These are phyloP conservation scores for Backusella liffmaniae DNA, from an alignment of 192 early-diverging fungal species.

Conservation along the genomic window DNA sequence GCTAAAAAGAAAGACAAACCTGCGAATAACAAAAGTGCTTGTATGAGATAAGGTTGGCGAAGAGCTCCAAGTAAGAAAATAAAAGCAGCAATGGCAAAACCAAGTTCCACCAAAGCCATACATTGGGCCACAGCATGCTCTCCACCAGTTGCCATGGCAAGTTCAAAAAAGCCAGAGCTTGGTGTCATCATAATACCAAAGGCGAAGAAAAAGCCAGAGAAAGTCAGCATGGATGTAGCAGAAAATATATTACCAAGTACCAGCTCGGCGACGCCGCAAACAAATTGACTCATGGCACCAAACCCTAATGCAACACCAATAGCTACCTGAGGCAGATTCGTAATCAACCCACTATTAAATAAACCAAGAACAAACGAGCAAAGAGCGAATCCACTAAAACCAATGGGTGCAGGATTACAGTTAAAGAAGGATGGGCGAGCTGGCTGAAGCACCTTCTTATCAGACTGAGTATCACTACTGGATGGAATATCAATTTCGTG, in stretches of 20 bases:
- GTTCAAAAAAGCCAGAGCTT: constrained; percentile 7
- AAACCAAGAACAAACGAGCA: constrained; percentile 29
- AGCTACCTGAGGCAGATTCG: constrained; percentile 17
- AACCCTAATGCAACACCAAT: constrained; percentile 22
- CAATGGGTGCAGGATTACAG: constrained; percentile 18
- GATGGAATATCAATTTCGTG: background rate
- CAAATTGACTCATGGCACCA: constrained; percentile 19
- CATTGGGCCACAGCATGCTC: background rate
- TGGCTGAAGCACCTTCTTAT: background rate
- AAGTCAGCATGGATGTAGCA: constrained; percentile 25
- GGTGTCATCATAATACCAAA: constrained; percentile 31
- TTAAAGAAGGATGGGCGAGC: background rate
- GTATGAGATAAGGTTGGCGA: constrained; percentile 18
- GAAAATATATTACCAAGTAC: constrained; percentile 22
- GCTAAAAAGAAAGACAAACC: constrained; percentile 23
- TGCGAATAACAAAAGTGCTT: background rate
- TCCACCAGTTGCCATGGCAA: background rate
- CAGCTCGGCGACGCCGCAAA: constrained; percentile 18
- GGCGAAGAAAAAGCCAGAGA: constrained; percentile 27
- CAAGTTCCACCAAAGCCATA: constrained; percentile 11
- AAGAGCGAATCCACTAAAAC: constrained; percentile 25
- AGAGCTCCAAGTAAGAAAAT: constrained; percentile 27
- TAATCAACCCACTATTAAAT: constrained; percentile 18
- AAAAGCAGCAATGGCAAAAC: constrained; percentile 21
- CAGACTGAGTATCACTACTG: background rate